Percentiles rank a stretch among this genome's conserved stretches.
Evolutionary conservation across 1,284 basidiomycete genomes (phyloP).

Genomic region (Omphalotus olearius): DNA sequence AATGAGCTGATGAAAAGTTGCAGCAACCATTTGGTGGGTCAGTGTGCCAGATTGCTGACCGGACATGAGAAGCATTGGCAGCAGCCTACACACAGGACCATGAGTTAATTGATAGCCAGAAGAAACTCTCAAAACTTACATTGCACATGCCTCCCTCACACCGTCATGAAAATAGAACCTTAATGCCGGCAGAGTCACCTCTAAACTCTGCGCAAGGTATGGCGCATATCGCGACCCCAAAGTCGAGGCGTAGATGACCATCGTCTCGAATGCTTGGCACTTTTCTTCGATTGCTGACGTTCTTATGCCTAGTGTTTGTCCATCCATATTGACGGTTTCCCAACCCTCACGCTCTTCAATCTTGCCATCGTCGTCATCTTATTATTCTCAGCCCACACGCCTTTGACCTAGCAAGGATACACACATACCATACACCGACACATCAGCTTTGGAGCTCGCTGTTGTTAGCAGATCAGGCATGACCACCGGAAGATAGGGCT

Average conservation of each 20-base stretch:
- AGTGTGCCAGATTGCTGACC: conserved; percentile 69
- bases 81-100: conserved; percentile 41
- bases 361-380: conserved; percentile 44
- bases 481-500: conserved; percentile 78
- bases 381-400: background rate
- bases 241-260: conserved; percentile 76
- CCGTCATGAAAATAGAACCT: conserved; percentile 80
- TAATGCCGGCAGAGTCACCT: conserved; percentile 67
- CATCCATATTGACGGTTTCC: conserved; percentile 74
- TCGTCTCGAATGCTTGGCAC: conserved; percentile 80
- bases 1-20: conserved; percentile 66
- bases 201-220: conserved; percentile 65
- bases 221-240: conserved; percentile 68
- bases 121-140: conserved; percentile 39
- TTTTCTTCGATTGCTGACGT: conserved; percentile 84
- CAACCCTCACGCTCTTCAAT: conserved; percentile 59
- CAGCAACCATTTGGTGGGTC: conserved; percentile 65
- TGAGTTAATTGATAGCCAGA: background rate
- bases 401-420: background rate
- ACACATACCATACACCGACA: conserved; percentile 66
- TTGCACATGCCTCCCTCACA: conserved; percentile 72
- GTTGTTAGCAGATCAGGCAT: conserved; percentile 75
- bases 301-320: conserved; percentile 70
- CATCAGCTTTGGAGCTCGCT: conserved; percentile 76
- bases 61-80: conserved; percentile 69